Conservation (phyloP, 208 protist species). For the Trichomonas gallinae region DNA sequence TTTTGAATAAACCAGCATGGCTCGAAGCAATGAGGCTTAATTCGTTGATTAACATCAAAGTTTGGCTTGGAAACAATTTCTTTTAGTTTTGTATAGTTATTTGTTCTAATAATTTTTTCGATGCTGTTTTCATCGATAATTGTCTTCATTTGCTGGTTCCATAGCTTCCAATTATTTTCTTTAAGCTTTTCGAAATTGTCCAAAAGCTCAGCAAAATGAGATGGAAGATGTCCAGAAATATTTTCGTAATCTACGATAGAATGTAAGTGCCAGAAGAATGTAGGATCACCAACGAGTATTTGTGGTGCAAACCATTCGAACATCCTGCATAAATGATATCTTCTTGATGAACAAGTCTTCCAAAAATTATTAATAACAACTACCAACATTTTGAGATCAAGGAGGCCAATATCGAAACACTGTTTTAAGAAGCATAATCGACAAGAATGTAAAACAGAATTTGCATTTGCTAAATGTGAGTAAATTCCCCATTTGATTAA, state of each 20-base stretch:
- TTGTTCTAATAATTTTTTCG: not conserved
- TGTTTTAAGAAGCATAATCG: not conserved
- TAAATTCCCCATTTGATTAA: not conserved
- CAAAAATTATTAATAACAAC: not conserved
- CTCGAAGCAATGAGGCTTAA: not conserved
- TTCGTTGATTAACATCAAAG: not conserved
- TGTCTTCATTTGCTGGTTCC: not conserved
- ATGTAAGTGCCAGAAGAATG: not conserved
- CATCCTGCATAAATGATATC: not conserved
- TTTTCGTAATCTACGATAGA: not conserved
- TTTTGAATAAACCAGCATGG: not conserved
- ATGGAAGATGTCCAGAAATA: not conserved
- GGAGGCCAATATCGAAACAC: not conserved
- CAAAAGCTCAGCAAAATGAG: not conserved
- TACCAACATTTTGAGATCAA: not conserved
- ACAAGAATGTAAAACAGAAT: not conserved
- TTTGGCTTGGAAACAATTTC: not conserved
- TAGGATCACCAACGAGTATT: not conserved
- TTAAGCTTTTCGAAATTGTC: not conserved
- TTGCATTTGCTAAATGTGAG: not conserved
- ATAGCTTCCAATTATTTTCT: not conserved
- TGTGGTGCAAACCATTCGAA: not conserved
- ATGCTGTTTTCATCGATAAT: not conserved
- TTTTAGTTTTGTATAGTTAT: not conserved
- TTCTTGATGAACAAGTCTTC: not conserved